Evolutionary conservation across 805 yeast genomes (phyloP).

Genomic region (Myxozyma lipomycoides): DNA sequence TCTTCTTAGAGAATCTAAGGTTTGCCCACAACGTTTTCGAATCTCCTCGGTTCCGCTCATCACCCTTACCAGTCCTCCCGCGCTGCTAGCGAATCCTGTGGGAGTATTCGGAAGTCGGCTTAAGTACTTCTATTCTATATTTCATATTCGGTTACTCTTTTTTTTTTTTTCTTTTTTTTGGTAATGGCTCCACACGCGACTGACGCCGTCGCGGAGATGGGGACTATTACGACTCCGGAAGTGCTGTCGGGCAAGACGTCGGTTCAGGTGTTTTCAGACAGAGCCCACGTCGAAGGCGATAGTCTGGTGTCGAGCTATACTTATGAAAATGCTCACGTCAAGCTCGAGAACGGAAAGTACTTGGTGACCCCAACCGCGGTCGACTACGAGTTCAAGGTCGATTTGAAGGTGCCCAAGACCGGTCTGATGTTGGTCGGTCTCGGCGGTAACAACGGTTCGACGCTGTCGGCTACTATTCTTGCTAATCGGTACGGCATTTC

Average conservation of each 20-base stretch:
- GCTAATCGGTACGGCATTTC: constrained; percentile 77
- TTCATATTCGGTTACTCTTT: background rate
- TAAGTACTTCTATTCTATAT: constrained; percentile 4
- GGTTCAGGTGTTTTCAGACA: constrained; percentile 54
- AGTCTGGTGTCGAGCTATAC: constrained; percentile 55
- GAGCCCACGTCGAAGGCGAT: constrained; percentile 46
- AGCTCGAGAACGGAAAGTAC: constrained; percentile 37
- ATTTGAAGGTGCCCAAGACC: constrained; percentile 72
- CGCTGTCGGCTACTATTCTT: constrained; percentile 75
- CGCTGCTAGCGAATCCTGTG: constrained; percentile 44
- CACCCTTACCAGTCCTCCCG: constrained; percentile 44
- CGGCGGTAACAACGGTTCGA: constrained; percentile 96
- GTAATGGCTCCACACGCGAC: constrained; percentile 37
- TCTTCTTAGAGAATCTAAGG: background rate
- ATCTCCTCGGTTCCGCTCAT: constrained; percentile 42
- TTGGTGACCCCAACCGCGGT: constrained; percentile 65
- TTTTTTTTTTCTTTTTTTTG: constrained; percentile 33
- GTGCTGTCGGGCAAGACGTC: constrained; percentile 41
- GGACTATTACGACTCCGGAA: constrained; percentile 33
- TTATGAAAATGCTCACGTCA: constrained; percentile 60
- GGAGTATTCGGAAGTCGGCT: constrained; percentile 48
- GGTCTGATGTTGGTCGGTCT: constrained; percentile 90
- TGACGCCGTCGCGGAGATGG: constrained; percentile 28
- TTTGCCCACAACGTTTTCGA: constrained; percentile 40
- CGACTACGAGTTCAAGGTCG: constrained; percentile 82